Percentiles rank a stretch among this genome's conserved stretches.
These are phyloP conservation scores for Penstemon newberryi DNA, from an alignment of 257 asterid species.

Conservation along the genomic window DNA sequence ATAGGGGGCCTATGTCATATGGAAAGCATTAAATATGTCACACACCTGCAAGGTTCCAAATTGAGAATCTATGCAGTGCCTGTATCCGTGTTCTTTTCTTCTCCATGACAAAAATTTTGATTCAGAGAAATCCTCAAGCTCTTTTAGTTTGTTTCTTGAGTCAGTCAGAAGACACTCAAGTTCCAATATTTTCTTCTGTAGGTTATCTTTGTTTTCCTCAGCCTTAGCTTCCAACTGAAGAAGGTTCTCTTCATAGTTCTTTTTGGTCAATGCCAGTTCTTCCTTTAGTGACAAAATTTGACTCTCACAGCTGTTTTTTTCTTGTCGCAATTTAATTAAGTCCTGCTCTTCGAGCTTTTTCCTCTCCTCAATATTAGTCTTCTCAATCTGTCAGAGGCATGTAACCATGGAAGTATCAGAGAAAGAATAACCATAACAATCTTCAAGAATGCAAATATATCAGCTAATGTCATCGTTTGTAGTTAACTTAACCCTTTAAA, in stretches of 20 bases:
- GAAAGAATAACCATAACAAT: constrained; percentile 13
- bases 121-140: constrained; percentile 80
- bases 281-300: constrained; percentile 54
- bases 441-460: constrained; percentile 5
- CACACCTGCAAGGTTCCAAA: constrained; percentile 71
- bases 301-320: constrained; percentile 55
- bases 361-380: constrained; percentile 60
- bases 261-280: constrained; percentile 52
- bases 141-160: constrained; percentile 67
- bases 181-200: constrained; percentile 60
- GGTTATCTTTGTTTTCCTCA: constrained; percentile 52
- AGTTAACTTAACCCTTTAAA: not conserved
- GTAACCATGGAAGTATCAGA: constrained; percentile 6
- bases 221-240: constrained; percentile 54
- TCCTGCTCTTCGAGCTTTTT: constrained; percentile 55
- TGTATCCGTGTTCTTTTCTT: constrained; percentile 74
- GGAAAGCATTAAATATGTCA: constrained; percentile 25
- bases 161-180: constrained; percentile 62
- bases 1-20: not conserved
- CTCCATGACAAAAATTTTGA: constrained; percentile 73
- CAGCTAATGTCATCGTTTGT: not conserved
- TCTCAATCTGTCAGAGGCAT: constrained; percentile 60
- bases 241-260: constrained; percentile 51
- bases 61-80: constrained; percentile 70
- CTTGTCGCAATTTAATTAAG: constrained; percentile 53